Evolutionary conservation across 2,329 filamentous ascomycete genomes (phyloP), one percentile per base, ranked within the genome.

Genomic region (Aspergillus glaucus): DNA sequence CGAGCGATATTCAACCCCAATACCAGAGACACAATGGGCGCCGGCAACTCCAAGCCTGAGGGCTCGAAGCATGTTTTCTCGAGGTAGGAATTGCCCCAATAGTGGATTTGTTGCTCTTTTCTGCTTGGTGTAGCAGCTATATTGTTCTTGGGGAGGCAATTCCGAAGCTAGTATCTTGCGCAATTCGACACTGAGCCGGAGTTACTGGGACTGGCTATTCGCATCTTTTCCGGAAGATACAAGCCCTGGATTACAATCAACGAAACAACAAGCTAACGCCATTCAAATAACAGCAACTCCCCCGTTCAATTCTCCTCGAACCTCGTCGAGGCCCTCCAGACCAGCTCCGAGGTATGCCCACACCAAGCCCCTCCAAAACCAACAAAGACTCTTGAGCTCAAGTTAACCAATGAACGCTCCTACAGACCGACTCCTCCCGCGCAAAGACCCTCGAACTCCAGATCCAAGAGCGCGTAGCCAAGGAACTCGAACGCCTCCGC

Each of bases 341-440:
- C 82, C 53, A 95, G 83, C 75, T 80, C 86, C 60, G 90, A 96
- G 82, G 91, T 95, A 79, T 63, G 73, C 59, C 19, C 40, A 43
- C 22, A 15, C 40, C 30, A 44, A 44, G 24, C 15, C n/a, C 15
- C 8, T 41, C 45, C 24, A 19, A 47, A 24, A 34, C 21, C 24
- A 21, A 48, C 43, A 50, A 40, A 14, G n/a, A 30, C 15, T 19
- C 17, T 21, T 19, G 19, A 40, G 15, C 7, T 12, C 26, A 30
- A 10, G 9, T 30, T 30, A 30, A 40, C 8, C 19, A 14, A 36
- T 17, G 15, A 40, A 32, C 5, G 42, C 32, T 19, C 17, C n/a
- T 51, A 45, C 46, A 97, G 92, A 92, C 87, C 72, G 91, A 97
- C 75, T 83, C 85, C 51, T 91, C 89, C 56, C 90, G 92, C 66